Evolutionary conservation across 2,329 filamentous ascomycete species (phyloP).

Genomic region (Paecilomyces fulvus): DNA sequence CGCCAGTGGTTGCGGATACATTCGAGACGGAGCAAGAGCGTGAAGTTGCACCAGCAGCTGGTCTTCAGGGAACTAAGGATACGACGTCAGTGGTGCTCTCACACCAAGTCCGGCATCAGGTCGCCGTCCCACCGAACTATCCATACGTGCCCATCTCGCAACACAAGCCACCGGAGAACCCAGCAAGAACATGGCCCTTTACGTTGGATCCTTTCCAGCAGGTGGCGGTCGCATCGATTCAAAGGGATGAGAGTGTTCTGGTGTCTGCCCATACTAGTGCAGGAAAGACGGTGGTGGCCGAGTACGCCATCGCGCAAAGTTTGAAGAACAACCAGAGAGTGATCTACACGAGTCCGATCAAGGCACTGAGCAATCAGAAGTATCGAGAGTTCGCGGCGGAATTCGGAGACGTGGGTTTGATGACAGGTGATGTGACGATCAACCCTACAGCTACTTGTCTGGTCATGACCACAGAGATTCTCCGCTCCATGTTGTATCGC

Average conservation of each 20-base stretch:
- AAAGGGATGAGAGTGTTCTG: slow-evolving; percentile 90
- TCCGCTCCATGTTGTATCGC: slow-evolving; percentile 95
- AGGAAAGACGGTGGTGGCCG: slow-evolving; percentile 95
- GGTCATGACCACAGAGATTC: slow-evolving; percentile 99
- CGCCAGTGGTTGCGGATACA: slow-evolving; percentile 79
- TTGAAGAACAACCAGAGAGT: slow-evolving; percentile 95
- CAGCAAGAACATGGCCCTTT: slow-evolving; percentile 78
- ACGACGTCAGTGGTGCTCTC: slow-evolving; percentile 65
- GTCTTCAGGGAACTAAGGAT: slow-evolving; percentile 55
- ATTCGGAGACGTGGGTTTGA: slow-evolving; percentile 93
- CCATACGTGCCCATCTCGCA: slow-evolving; percentile 91
- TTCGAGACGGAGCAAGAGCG: slow-evolving; percentile 93
- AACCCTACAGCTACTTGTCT: slow-evolving; percentile 96
- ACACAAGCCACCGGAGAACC: slow-evolving; percentile 81
- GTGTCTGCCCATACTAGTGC: slow-evolving; percentile 97
- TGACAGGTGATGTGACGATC: slow-evolving; percentile 99
- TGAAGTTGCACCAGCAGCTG: slow-evolving; percentile 74
- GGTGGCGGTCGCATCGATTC: slow-evolving; percentile 86
- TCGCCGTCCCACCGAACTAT: slow-evolving; percentile 87
- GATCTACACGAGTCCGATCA: slow-evolving; percentile 99
- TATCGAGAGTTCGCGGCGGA: slow-evolving; percentile 93
- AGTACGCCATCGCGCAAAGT: slow-evolving; percentile 96
- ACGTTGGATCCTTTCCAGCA: slow-evolving; percentile 96
- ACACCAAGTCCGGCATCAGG: slow-evolving; percentile 98
- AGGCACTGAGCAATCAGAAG: slow-evolving; percentile 97